Evolutionary conservation across 2,329 filamentous ascomycete species (phyloP), one percentile per base, ranked within the genome.

Genomic region (Aspergillus sp.): DNA sequence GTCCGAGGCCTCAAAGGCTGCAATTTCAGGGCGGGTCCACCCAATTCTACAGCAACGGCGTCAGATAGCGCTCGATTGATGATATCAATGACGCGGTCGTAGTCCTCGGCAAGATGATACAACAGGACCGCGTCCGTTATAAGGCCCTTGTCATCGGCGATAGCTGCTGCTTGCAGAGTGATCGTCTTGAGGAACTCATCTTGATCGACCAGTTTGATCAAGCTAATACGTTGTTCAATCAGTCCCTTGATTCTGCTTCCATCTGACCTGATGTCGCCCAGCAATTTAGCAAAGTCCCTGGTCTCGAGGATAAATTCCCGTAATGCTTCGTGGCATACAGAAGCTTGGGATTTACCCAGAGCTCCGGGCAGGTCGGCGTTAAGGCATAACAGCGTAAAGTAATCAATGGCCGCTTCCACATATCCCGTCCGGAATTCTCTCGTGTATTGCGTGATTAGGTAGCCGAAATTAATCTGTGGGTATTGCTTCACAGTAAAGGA

Each of bases 261-360:
- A 72, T 98, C 92, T 1, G 87, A 86, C 61, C 88, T 86, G 69
- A 99, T 92, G 74, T 99, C 96, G 56, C 96, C 95, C 52, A 99
- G 87, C 13, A 99, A 82, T 71, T 92, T 91, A 71, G 93, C 94
- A 76, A 98, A 99, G 73, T 99, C 95, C 66, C 94, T 88, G 19
- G 93, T 97, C 79, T 99, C 95, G n/a, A 99, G 84, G 25, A 97
- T 92, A 58, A 98, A 87, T 76, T 98, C 95, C 38, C 93, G 91
- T 59, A 99, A 82, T 6, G 92, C 94, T 76, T 97, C 92, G 76
- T 97, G 92, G 77, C 94, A 98, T 39, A 97, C 85, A 51, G 85
- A 87, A 56, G 88, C 86, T 73, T 97, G 94, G 47, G 89, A 88
- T 62, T 86, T 87, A 59, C 92, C 92, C 5, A 89, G 82, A 59